Evolutionary conservation across 1,139 yeast species (phyloP).

Genomic region (Tardiomyces digboiensis): DNA sequence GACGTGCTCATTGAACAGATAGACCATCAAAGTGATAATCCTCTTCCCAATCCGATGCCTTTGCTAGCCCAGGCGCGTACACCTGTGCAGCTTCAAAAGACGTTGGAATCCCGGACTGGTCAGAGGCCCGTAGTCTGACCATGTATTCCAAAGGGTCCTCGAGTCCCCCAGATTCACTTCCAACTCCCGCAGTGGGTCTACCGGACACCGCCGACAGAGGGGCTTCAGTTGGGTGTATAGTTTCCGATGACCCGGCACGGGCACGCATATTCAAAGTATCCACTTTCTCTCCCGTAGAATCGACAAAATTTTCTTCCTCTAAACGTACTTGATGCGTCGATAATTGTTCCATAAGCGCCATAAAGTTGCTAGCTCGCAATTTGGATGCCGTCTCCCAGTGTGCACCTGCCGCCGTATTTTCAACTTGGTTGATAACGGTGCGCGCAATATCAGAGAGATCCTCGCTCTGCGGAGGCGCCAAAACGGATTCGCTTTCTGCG

Average conservation of each 20-base stretch:
- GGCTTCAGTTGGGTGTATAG: too few species aligned
- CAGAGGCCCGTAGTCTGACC: constrained; percentile 6
- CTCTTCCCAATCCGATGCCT: constrained; percentile 21
- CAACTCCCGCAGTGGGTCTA: too few species aligned
- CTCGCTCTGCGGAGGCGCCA: too few species aligned
- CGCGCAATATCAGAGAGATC: constrained; percentile 22
- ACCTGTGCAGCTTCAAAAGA: constrained; percentile 18
- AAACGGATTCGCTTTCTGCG: too few species aligned
- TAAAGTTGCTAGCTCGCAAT: constrained; percentile 28
- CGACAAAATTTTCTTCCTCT: constrained; percentile 26
- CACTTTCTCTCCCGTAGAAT: constrained; percentile 15
- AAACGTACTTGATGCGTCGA: constrained; percentile 23
- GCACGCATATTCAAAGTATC: constrained; percentile 1
- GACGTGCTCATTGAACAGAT: constrained; percentile 2
- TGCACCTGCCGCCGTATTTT: constrained; percentile 8
- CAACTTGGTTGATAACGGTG: constrained; percentile 20
- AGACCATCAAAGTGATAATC: constrained; percentile 12
- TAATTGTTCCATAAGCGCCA: constrained; percentile 30
- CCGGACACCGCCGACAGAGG: too few species aligned
- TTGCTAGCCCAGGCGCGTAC: constrained; percentile 14
- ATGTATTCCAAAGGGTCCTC: constrained; percentile 22
- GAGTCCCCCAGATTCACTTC: constrained; percentile 9
- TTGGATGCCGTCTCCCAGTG: constrained; percentile 18
- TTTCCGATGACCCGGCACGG: too few species aligned
- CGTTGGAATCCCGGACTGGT: constrained; percentile 7